Evolutionary conservation across 2,329 filamentous ascomycete genomes (phyloP).

Genomic region (Rutstroemia sp.): DNA sequence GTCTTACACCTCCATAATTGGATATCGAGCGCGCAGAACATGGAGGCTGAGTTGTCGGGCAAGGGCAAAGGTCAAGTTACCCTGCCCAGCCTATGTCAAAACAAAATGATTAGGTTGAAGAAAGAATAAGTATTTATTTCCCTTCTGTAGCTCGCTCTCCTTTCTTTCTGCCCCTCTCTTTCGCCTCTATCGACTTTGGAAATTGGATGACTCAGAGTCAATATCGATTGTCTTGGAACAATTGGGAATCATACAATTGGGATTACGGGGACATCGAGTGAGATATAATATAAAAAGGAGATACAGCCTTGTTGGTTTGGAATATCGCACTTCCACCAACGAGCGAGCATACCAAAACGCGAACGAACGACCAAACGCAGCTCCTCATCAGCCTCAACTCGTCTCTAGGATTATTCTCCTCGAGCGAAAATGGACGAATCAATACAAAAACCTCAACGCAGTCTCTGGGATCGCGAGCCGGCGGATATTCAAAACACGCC

Average conservation of each 20-base stretch:
- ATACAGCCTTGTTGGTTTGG: not conserved
- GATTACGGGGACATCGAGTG: not conserved
- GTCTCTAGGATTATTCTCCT: not conserved
- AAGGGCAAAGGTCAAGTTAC: not conserved
- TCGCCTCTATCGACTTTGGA: not conserved
- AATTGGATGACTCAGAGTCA: not conserved
- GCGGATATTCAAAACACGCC: conserved; percentile 4
- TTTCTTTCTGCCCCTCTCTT: no score
- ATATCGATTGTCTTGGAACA: not conserved
- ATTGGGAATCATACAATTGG: not conserved
- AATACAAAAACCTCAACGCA: not conserved
- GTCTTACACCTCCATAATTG: not conserved
- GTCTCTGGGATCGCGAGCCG: conserved; percentile 2
- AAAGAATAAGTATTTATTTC: not conserved
- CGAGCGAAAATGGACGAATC: not conserved
- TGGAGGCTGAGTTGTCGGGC: conserved; percentile 1
- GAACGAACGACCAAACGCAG: not conserved
- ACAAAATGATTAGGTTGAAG: not conserved
- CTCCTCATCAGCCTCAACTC: not conserved
- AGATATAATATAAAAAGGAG: not conserved
- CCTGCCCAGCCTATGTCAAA: not conserved
- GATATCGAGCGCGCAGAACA: not conserved
- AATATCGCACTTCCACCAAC: not conserved
- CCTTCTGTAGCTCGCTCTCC: not conserved
- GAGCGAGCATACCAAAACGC: not conserved